Base-by-base conservation (phyloP, 2,329 filamentous ascomycete genomes). In the Ascochyta lentis region DNA sequence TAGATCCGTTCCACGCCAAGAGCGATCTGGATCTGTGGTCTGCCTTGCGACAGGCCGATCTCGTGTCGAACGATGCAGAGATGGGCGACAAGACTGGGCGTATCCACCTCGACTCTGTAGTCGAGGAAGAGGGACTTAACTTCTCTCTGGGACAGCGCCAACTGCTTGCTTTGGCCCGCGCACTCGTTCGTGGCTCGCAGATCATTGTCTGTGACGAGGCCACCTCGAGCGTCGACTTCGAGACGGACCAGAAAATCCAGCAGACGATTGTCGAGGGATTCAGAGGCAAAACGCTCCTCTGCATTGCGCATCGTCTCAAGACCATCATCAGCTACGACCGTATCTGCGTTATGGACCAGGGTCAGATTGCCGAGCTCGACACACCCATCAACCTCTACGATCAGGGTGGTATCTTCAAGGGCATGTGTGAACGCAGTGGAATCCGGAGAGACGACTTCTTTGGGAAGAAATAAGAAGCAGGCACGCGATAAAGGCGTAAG, bases 121-220 rank as follows among this genome's bases (percentile, higher is more conserved):
- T 98, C 2, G 92, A 97, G 66, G 95, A 98, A 72, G 94, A 97
- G 78, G 95, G 95, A n/a, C 83, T 96, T 58, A 98, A 98, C 77
- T 97, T 96, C 80, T 96, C 92, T 0, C 87, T 98, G 9, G 94
- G 94, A 6, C 94, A 98, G 78, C 87, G 95, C 3, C 95, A 98
- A 76, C 85, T 98, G 44, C 48, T 57, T 13, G 95, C 95, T 1
- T 83, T 99, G 1, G 93, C 93, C 0, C 88, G 95, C 0, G 95
- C 95, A 0, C 85, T 99, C 2, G 94, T 98, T 4, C 88, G 94
- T 34, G 87, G 89, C 39, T 90, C 89, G 0, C 91, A 90, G 66
- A 97, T 98, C 77, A 97, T 98, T 66, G 89, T 99, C 45, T 97
- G 94, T 76, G 95, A 99, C 79, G 95, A 99, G 77, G 95, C 95